Percentiles rank a stretch among this genome's conserved stretches.
These are phyloP conservation scores for Russula dissimulans DNA, from an alignment of 768 basidiomycete species.

Conservation along the genomic window DNA sequence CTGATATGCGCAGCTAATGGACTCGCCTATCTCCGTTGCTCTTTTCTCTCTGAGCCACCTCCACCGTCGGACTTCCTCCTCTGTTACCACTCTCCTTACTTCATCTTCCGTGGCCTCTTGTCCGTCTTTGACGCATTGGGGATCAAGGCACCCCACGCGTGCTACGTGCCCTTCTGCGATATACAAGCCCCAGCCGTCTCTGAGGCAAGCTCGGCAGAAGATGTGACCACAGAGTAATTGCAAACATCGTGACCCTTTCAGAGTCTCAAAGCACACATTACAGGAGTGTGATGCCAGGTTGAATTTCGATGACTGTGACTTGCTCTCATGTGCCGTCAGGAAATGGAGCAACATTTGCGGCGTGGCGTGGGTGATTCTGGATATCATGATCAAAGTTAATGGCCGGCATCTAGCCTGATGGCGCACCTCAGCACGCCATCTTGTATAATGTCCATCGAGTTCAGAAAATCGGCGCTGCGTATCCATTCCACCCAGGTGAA, in stretches of 20 bases:
- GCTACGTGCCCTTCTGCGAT: constrained; percentile 72
- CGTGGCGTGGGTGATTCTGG: constrained; percentile 47
- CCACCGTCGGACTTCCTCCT: constrained; percentile 63
- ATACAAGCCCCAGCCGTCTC: constrained; percentile 74
- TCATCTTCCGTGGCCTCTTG: constrained; percentile 61
- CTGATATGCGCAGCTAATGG: neutral
- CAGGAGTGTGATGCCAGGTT: constrained; percentile 59
- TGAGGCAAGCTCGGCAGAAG: constrained; percentile 75
- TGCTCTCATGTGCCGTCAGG: constrained; percentile 41
- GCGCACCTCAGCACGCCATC: constrained; percentile 2
- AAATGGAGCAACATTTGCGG: constrained; percentile 43
- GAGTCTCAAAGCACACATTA: constrained; percentile 61
- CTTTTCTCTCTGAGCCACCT: constrained; percentile 67
- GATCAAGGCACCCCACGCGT: constrained; percentile 74
- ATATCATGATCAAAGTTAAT: constrained; percentile 21
- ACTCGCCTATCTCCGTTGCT: constrained; percentile 57
- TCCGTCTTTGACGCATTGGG: constrained; percentile 59
- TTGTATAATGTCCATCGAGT: constrained; percentile 32
- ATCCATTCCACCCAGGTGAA: constrained; percentile 69
- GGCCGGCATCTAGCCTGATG: neutral
- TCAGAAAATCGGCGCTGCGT: constrained; percentile 55
- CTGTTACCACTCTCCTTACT: constrained; percentile 58
- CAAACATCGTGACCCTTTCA: constrained; percentile 70
- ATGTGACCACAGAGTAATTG: constrained; percentile 65
- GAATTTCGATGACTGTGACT: constrained; percentile 44